Conservation (phyloP, 129 eudicot genomes). For the Saposhnikovia divaricata region DNA sequence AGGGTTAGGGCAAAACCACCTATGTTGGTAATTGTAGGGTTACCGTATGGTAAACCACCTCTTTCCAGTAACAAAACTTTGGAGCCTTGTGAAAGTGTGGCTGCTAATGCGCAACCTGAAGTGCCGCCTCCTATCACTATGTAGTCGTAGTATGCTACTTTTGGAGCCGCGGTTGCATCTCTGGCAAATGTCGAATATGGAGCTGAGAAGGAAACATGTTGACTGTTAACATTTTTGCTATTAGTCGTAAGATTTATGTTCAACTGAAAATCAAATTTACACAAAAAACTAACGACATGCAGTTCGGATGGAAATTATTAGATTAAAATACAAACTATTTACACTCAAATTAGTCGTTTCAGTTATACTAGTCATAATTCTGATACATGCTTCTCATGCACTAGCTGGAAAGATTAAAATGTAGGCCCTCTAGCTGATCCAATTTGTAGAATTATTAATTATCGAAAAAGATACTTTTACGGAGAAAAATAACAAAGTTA, state of each 20-base stretch:
- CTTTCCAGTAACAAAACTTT: conserved; percentile 1
- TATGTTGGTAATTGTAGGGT: neutral
- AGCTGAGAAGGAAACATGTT: neutral
- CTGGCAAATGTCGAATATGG: neutral
- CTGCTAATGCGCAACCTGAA: neutral
- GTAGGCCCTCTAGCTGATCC: too few species aligned
- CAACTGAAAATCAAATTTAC: neutral
- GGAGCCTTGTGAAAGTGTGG: neutral
- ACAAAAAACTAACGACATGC: too few species aligned
- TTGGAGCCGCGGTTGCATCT: neutral
- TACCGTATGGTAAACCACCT: neutral
- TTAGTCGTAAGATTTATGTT: neutral
- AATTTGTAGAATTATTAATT: too few species aligned
- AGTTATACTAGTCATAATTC: too few species aligned
- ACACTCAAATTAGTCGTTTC: too few species aligned
- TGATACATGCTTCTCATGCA: too few species aligned
- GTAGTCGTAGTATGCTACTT: neutral
- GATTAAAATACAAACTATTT: too few species aligned
- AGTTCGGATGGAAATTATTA: too few species aligned
- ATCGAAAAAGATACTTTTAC: too few species aligned
- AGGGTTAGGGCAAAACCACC: neutral
- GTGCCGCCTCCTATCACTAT: neutral
- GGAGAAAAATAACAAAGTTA: too few species aligned
- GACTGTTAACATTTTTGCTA: neutral
- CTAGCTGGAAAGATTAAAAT: too few species aligned